A percentile compares a stretch with the other conserved stretches of the same genome.
Conservation (phyloP, 176 grass and related monocot species). For the Triticum aestivum region IWGSC_CS_RefSeq_v2.1 NC_057810.1:665558779-665559278, state of each 20-base stretch:
- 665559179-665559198: background rate
- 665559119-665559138: too few relatives aligned
- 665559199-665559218: background rate
- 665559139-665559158: too few relatives aligned
- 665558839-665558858: constrained; percentile 17
- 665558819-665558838: background rate
- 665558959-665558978: constrained; percentile 76
- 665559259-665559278: too few relatives aligned
- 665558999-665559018: constrained; percentile 78
- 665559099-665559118: too few relatives aligned
- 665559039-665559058: constrained; percentile 29
- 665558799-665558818: constrained; percentile 13
- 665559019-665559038: constrained; percentile 44
- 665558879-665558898: constrained; percentile 85
- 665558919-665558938: constrained; percentile 69
- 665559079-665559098: too few relatives aligned
- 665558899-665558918: constrained; percentile 65
- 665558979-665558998: constrained; percentile 87
- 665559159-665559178: too few relatives aligned
- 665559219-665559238: background rate
- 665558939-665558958: constrained; percentile 86
- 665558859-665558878: constrained; percentile 47
- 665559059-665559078: background rate
- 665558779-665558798: constrained; percentile 11
- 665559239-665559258: background rate